Evolutionary conservation across 352 stramenopile species (phyloP), one percentile per base, ranked within the genome.

Genomic region (Aphanomyces astaci): DNA sequence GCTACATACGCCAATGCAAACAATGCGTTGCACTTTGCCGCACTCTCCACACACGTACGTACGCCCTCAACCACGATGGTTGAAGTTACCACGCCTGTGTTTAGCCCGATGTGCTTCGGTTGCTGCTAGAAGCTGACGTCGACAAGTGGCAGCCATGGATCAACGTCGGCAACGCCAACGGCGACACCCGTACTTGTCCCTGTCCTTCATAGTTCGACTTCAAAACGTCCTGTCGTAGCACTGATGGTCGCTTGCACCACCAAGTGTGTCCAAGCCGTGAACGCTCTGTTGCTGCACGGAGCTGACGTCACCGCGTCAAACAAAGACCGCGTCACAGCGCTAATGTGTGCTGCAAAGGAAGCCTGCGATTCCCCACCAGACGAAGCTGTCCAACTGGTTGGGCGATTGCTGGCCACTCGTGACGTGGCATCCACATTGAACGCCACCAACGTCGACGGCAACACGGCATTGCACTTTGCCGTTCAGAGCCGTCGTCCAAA

Each of bases 181-280:
- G 81, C 45, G 86, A 94, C 62, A 94, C 86, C 24, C 81, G 86
- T 94, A 71, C 56, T 71, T 71, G 31, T 49, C 5, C 30, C 52
- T 27, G 49, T 57, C 19, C 19, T 15, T 54, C 3, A 25, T 5
- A 15, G 22, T 33, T 32, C 0, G 24, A 24, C 11, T 66, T 3
- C n/a, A 49, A 15, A 54, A 39, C 9, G 36, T 59, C 17, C 39
- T 60, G 36, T 0, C 62, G 3, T 56, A 94, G 86, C 86, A 30
- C 71, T 94, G 13, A 94, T 94, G 86, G 89, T 94, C 77, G 86
- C 86, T 25, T 89, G 86, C 27, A 86, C 91, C 33, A 80, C 80
- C 13, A 94, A 94, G 73, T 87, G 89, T 54, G 75, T 77, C 5
- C 71, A 53, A 3, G 83, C 78, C 2, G 84, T 77, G 51, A 65